Evolutionary conservation across 768 basidiomycete species (phyloP).

Genomic region (Rhodotorula kratochvilovae): DNA sequence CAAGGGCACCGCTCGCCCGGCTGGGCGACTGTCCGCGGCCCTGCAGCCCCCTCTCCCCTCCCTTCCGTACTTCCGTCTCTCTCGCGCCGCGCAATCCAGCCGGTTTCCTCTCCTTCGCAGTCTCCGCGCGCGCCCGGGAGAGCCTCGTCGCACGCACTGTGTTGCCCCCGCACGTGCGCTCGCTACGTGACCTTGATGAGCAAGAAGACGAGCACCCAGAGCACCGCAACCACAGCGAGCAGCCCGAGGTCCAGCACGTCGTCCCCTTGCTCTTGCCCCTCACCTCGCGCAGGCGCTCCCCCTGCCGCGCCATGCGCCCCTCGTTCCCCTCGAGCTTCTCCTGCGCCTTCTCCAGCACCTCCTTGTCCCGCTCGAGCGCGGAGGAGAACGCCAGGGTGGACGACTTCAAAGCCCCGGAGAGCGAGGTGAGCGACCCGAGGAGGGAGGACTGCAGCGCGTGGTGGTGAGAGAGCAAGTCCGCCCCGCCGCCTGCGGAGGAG

Average conservation of each 20-base stretch:
- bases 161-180: no score
- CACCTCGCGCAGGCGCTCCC: slow-evolving; percentile 61
- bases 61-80: no score
- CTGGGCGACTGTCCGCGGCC: no score
- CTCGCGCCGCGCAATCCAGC: no score
- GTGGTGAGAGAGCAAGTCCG: slow-evolving; percentile 40
- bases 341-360: slow-evolving; percentile 62
- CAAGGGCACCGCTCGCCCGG: no score
- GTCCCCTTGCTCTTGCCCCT: slow-evolving; percentile 63
- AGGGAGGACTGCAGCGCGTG: slow-evolving; percentile 62
- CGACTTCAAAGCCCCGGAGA: slow-evolving; percentile 80
- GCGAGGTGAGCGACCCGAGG: slow-evolving; percentile 66
- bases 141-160: no score
- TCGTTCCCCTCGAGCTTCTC: slow-evolving; percentile 70
- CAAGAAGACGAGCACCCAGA: slow-evolving; percentile 65
- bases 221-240: slow-evolving; percentile 61
- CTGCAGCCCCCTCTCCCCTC: no score
- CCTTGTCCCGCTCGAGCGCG: slow-evolving; percentile 68
- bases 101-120: no score
- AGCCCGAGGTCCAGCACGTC: slow-evolving; percentile 67
- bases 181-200: slow-evolving; percentile 53
- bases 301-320: slow-evolving; percentile 63
- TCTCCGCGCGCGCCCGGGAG: no score
- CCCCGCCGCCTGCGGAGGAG: not conserved
- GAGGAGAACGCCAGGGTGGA: slow-evolving; percentile 76